These are phyloP conservation scores for Cicer judaicum DNA, from an alignment of 306 rosid genomes.

Conservation along the genomic window DNA sequence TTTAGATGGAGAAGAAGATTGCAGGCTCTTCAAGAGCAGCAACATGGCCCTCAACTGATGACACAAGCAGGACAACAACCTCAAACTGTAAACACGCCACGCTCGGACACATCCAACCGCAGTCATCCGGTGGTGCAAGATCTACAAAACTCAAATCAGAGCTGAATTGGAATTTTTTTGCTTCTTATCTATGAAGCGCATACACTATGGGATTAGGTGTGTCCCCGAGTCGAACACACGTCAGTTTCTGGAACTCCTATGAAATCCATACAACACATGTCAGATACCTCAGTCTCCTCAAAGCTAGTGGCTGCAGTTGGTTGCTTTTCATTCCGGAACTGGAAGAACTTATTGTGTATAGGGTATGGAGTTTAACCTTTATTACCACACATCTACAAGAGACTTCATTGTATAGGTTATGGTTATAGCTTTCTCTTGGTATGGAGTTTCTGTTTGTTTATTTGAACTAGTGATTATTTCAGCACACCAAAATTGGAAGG, in stretches of 20 bases:
- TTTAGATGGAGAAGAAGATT: constrained; percentile 72
- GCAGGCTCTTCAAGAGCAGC: constrained; percentile 57
- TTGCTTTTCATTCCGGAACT: constrained; percentile 33
- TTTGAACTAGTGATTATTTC: constrained; percentile 26
- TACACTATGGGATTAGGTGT: too few relatives aligned
- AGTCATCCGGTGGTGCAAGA: constrained; percentile 41
- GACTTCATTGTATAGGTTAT: constrained; percentile 51
- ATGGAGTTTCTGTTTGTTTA: constrained; percentile 24
- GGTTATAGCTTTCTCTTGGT: constrained; percentile 44
- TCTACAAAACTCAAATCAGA: constrained; percentile 46
- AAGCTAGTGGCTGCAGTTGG: constrained; percentile 22
- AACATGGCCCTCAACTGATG: constrained; percentile 45
- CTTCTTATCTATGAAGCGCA: neutral
- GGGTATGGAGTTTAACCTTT: constrained; percentile 33
- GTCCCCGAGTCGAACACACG: too few relatives aligned
- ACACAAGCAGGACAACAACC: constrained; percentile 45
- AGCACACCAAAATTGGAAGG: constrained; percentile 42
- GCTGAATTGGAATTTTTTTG: constrained; percentile 34
- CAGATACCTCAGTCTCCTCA: neutral
- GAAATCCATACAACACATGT: too few relatives aligned
- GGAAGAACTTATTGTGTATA: constrained; percentile 42
- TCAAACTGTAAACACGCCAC: constrained; percentile 43
- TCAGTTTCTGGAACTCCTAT: too few relatives aligned
- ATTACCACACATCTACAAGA: neutral
- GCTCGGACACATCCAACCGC: constrained; percentile 30